Evolutionary conservation across 345 rosid genomes (phyloP), one percentile per base, ranked within the genome.

Genomic region (Eucalyptus virginea): DNA sequence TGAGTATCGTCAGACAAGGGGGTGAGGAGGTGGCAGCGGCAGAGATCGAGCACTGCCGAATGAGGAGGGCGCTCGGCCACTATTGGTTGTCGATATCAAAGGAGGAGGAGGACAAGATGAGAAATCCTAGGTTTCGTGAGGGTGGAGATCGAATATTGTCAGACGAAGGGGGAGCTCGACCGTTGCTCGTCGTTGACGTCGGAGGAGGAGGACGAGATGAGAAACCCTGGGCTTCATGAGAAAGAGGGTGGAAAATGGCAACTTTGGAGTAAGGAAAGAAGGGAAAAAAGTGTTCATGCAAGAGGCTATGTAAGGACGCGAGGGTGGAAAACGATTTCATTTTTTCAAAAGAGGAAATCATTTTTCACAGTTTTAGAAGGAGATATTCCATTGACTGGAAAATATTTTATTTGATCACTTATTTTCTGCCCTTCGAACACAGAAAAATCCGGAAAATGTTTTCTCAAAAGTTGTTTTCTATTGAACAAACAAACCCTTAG

Each of bases 41-140:
- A 52, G 11, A 52, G 26, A 52, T 52, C 2, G 2, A 1, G 58
- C 24, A 52, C 26, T 8, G 0, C 26, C 0, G 0, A 52, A 52
- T 0, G 0, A 52, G 58, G 5, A 52, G 24, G 58, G 26, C 2
- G 0, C 26, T 52, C 1, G 0, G 5, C 26, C 5, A 0, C 5
- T 52, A 1, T 52, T 21, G 58, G 58, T 52, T 52, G 26, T 52
- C 0, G 0, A 52, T 21, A 52, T 52, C 0, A 1, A 21, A 52
- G 58, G 58, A 21, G 58, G 52, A 50, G 7, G 58, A 52, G 26
- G 26, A 52, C 11, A 52, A 52, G 58, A 52, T 52, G 58, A 8
- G 26, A 52, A 52, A 52, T 52, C 58, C 11, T 21, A 52, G 58
- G 58, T 11, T 21, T 52, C 2, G 0, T 52, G 58, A 21, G 58